Evolutionary conservation across 2,329 filamentous ascomycete genomes (phyloP).

Genomic region (Fusarium cyanostomum): DNA sequence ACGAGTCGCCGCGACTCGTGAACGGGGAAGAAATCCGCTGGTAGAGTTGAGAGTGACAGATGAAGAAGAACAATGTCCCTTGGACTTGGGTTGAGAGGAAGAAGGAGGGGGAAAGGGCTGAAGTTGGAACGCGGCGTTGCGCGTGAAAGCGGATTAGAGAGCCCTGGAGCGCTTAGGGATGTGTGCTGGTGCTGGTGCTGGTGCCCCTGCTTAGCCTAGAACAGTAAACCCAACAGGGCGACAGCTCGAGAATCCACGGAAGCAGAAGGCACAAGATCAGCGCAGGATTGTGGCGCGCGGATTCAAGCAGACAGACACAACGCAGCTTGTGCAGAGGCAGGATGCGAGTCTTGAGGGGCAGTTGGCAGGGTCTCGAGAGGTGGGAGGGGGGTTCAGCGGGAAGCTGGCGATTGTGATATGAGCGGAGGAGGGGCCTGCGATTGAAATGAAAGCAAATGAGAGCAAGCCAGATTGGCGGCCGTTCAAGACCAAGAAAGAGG

Average conservation of each 20-base stretch:
- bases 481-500: constrained; percentile 4
- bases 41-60: constrained; percentile 4
- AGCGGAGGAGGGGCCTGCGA: constrained; percentile 18
- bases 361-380: constrained; percentile 2
- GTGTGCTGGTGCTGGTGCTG: constrained; percentile 35
- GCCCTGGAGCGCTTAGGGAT: no score
- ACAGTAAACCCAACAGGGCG: constrained; percentile 25
- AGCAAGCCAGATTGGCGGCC: constrained; percentile 24
- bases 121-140: constrained; percentile 39
- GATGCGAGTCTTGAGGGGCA: not conserved
- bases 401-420: constrained; percentile 28
- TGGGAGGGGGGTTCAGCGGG: constrained; percentile 15
- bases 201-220: constrained; percentile 34
- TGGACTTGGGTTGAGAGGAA: constrained; percentile 24
- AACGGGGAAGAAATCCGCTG: not conserved
- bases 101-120: constrained; percentile 40
- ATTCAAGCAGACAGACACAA: constrained; percentile 7
- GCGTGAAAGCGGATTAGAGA: constrained; percentile 40
- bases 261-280: constrained; percentile 17
- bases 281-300: constrained; percentile 32
- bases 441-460: constrained; percentile 24
- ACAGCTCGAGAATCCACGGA: constrained; percentile 23
- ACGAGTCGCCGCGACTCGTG: constrained; percentile 12
- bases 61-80: constrained; percentile 26
- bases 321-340: constrained; percentile 2